These are phyloP conservation scores for Alternaria consortialis DNA, from an alignment of 2,329 filamentous ascomycete species.

Conservation along the genomic window DNA sequence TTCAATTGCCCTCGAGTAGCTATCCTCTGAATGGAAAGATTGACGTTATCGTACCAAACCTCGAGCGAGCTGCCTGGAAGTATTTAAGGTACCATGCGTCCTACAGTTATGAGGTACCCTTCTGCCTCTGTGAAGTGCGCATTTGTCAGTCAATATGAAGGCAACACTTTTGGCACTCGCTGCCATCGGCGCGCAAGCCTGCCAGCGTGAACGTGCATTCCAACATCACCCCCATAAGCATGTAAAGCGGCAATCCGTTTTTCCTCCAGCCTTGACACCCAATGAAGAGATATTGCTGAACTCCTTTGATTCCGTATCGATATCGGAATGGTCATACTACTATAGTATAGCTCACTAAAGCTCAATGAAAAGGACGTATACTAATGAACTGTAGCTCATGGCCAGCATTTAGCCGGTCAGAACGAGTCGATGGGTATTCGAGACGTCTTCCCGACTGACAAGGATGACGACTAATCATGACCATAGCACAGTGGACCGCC, in stretches of 20 bases:
- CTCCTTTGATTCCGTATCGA: conserved; percentile 53
- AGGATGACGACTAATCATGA: not conserved
- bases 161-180: conserved; percentile 34
- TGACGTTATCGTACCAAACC: conserved; percentile 30
- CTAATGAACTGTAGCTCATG: conserved; percentile 40
- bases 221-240: conserved; percentile 31
- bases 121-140: conserved; percentile 11
- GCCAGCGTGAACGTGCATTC: conserved; percentile 44
- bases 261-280: conserved; percentile 46
- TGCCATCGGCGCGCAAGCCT: conserved; percentile 46
- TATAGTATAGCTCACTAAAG: conserved; percentile 38
- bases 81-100: conserved; percentile 25
- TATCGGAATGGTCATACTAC: conserved; percentile 51
- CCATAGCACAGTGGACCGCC: conserved; percentile 50
- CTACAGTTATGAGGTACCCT: conserved; percentile 1
- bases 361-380: not conserved
- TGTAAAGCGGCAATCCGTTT: conserved; percentile 42
- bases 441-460: not conserved
- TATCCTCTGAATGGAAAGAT: conserved; percentile 15
- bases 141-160: conserved; percentile 35
- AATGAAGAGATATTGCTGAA: conserved; percentile 53
- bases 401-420: conserved; percentile 44
- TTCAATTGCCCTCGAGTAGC: conserved; percentile 7
- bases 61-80: not conserved
- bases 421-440: conserved; percentile 43